These are phyloP conservation scores for Mentha longifolia DNA, from an alignment of 257 asterid species.

Conservation along the genomic window DNA sequence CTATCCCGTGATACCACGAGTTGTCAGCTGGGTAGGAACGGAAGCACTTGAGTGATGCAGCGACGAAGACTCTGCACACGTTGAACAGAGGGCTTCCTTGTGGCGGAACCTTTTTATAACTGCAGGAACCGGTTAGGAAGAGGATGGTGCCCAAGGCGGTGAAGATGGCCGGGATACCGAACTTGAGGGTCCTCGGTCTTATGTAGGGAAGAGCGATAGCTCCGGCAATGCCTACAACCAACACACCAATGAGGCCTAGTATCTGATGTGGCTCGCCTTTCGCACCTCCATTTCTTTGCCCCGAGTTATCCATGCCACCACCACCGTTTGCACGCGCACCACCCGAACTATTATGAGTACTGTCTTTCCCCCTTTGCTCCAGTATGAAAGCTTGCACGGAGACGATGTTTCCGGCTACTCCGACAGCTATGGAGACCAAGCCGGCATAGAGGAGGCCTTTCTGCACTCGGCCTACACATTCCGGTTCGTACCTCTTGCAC, in stretches of 20 bases:
- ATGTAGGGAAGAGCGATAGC: no score
- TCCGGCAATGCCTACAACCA: constrained; percentile 15
- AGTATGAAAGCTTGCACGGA: constrained; percentile 19
- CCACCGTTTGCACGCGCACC: not conserved
- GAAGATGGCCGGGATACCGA: constrained; percentile 28
- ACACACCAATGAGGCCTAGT: not conserved
- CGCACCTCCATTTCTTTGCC: not conserved
- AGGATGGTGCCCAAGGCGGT: not conserved
- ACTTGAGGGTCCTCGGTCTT: constrained; percentile 5
- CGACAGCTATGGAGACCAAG: constrained; percentile 54
- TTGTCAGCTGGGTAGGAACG: not conserved
- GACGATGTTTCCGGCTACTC: constrained; percentile 52
- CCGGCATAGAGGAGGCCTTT: constrained; percentile 51
- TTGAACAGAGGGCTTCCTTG: not conserved
- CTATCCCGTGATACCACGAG: not conserved
- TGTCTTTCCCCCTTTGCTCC: not conserved
- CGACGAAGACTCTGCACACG: not conserved
- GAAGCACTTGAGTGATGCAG: not conserved
- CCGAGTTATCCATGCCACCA: not conserved
- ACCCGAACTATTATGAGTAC: not conserved
- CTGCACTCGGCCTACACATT: constrained; percentile 53
- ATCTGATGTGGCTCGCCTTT: not conserved
- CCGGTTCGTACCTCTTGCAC: constrained; percentile 48
- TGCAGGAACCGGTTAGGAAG: not conserved
- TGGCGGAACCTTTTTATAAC: not conserved